Percentiles rank a stretch among this genome's conserved stretches.
phyloP scores from a whole-genome alignment of 345 rosid species.

The Abelmoschus esculentus region DNA sequence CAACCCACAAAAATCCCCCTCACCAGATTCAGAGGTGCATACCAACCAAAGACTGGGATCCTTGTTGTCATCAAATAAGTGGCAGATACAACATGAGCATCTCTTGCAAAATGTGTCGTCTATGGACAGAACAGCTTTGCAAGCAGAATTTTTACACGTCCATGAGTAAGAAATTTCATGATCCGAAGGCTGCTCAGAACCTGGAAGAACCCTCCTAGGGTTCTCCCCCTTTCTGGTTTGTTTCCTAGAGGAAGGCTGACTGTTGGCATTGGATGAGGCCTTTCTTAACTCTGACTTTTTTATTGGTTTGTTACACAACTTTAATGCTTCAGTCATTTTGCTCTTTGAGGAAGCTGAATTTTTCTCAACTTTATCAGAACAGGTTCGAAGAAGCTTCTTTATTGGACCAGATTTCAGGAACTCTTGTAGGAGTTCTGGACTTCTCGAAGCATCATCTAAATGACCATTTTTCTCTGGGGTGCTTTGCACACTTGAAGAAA shows the following conservation, averaged over 20 bases:
- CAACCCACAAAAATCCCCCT: constrained; percentile 68
- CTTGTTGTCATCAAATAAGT: constrained; percentile 79
- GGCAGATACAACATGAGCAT: constrained; percentile 95
- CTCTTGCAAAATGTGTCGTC: constrained; percentile 85
- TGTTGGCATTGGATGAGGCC: constrained; percentile 19
- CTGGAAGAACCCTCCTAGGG: constrained; percentile 35
- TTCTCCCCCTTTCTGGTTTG: constrained; percentile 60
- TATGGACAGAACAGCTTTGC: constrained; percentile 49
- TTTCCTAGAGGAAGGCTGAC: constrained; percentile 44
- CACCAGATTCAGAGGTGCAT: constrained; percentile 46
- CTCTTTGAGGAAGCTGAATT: constrained; percentile 47
- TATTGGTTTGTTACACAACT: constrained; percentile 29
- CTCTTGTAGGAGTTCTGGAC: constrained; percentile 52
- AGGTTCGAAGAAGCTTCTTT: constrained; percentile 42
- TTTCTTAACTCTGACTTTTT: constrained; percentile 67
- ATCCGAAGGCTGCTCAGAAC: constrained; percentile 37
- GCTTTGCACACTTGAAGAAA: constrained; percentile 54
- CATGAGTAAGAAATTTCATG: constrained; percentile 45
- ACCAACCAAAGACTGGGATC: constrained; percentile 81
- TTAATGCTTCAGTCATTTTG: constrained; percentile 54
- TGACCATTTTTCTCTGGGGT: constrained; percentile 48
- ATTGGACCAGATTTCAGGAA: constrained; percentile 43
- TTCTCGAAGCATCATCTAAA: constrained; percentile 53
- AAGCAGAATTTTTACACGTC: constrained; percentile 67
- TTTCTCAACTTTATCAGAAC: constrained; percentile 44